These are phyloP conservation scores for Herpetomonas muscarum DNA, from an alignment of 208 protist genomes.

Conservation along the genomic window DNA sequence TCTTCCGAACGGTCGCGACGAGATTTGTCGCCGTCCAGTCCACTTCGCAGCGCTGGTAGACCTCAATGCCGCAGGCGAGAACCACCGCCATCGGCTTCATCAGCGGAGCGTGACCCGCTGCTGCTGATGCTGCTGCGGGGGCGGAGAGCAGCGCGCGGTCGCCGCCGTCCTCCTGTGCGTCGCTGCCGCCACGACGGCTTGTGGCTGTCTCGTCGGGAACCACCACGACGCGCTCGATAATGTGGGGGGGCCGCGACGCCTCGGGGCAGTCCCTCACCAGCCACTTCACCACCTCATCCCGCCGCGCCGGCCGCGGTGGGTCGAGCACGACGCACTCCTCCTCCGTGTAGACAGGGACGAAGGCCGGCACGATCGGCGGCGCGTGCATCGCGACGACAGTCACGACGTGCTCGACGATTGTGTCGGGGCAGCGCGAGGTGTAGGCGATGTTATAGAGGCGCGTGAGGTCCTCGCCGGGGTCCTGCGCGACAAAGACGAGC, in stretches of 20 bases:
- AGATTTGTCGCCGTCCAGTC: slow-evolving; percentile 64
- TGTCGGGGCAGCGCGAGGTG: slow-evolving; percentile 61
- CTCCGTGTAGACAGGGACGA: slow-evolving; percentile 72
- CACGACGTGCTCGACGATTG: slow-evolving; percentile 47
- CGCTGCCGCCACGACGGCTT: neutral
- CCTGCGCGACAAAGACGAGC: slow-evolving; percentile 65
- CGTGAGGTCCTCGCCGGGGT: slow-evolving; percentile 49
- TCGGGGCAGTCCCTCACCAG: slow-evolving; percentile 33
- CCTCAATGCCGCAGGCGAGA: slow-evolving; percentile 61
- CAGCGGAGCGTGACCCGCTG: too few relatives aligned
- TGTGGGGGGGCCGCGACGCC: slow-evolving; percentile 22
- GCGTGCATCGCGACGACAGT: slow-evolving; percentile 50
- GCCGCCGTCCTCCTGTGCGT: too few relatives aligned
- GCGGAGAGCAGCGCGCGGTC: neutral
- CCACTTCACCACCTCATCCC: slow-evolving; percentile 73
- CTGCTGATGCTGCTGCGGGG: neutral
- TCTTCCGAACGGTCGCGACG: slow-evolving; percentile 52
- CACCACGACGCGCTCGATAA: slow-evolving; percentile 32
- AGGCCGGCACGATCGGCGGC: slow-evolving; percentile 43
- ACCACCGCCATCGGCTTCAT: slow-evolving; percentile 8
- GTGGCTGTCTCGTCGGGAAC: slow-evolving; percentile 7
- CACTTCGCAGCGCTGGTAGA: slow-evolving; percentile 65
- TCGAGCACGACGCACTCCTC: slow-evolving; percentile 57
- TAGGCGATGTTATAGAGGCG: slow-evolving; percentile 27
- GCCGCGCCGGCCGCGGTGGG: slow-evolving; percentile 48